Evolutionary conservation across 345 rosid genomes (phyloP).

Genomic region (thale cress (Arabidopsis thaliana)): DNA sequence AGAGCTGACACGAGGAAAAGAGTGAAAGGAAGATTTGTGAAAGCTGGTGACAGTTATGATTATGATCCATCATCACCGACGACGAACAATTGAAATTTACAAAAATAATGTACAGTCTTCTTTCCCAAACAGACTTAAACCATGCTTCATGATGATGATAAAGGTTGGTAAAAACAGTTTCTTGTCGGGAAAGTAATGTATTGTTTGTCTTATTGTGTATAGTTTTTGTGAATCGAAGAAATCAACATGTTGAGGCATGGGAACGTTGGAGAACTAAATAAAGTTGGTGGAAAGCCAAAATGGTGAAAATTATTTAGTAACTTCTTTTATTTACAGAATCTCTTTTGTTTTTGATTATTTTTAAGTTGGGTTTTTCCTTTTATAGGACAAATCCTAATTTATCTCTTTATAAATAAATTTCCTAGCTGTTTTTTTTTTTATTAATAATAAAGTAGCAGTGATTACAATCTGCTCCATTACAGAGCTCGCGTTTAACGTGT

Average conservation of each 20-base stretch:
- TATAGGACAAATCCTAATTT: conserved; percentile 3
- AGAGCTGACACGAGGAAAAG: conserved; percentile 94
- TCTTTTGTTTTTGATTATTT: not conserved
- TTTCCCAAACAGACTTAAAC: conserved; percentile 13
- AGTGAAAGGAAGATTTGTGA: conserved; percentile 93
- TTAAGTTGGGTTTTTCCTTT: not conserved
- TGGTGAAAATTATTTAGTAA: conserved; percentile 12
- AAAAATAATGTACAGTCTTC: conserved; percentile 23
- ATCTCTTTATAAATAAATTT: conserved; percentile 19
- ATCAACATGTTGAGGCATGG: conserved; percentile 34
- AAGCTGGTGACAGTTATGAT: conserved; percentile 83
- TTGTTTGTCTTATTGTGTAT: conserved; percentile 7
- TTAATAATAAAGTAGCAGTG: conserved; percentile 21
- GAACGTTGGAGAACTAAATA: conserved; percentile 36
- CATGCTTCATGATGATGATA: conserved; percentile 11
- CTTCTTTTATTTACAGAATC: not conserved
- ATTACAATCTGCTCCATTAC: conserved; percentile 16
- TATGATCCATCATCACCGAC: conserved; percentile 60
- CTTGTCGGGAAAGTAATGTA: conserved; percentile 33
- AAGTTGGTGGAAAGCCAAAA: conserved; percentile 20
- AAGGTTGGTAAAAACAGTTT: conserved; percentile 18
- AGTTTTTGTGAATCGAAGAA: conserved; percentile 40
- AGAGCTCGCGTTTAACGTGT: not conserved
- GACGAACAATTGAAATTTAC: not conserved
- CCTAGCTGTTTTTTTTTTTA: not conserved